A percentile compares a stretch with the other conserved stretches of the same genome.
These are phyloP conservation scores for Starmerella apis DNA, from an alignment of 805 yeast species.

Conservation along the genomic window DNA sequence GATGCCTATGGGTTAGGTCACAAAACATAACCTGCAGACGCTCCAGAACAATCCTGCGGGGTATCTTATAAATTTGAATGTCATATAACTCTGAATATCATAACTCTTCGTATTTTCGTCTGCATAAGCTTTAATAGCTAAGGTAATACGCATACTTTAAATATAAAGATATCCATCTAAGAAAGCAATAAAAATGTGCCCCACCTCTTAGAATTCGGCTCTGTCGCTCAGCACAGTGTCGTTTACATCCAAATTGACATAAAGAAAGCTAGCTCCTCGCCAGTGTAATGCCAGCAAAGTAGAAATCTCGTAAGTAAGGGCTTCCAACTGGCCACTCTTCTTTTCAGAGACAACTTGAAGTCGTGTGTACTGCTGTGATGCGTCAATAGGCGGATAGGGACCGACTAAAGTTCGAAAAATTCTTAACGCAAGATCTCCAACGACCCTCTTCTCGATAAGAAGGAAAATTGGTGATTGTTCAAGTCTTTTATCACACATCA, in stretches of 20 bases:
- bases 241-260: too few relatives aligned
- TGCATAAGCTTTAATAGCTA: too few relatives aligned
- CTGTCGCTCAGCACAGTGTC: too few relatives aligned
- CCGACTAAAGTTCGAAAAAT: background rate
- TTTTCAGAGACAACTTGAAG: background rate
- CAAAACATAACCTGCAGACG: background rate
- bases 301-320: background rate
- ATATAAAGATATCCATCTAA: too few relatives aligned
- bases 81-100: too few relatives aligned
- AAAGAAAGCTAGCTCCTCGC: constrained; percentile 2
- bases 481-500: background rate
- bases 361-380: background rate
- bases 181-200: too few relatives aligned
- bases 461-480: background rate
- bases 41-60: background rate
- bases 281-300: constrained; percentile 4
- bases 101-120: too few relatives aligned
- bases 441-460: constrained; percentile 2
- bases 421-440: background rate
- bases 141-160: background rate
- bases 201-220: too few relatives aligned
- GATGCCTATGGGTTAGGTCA: background rate
- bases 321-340: background rate
- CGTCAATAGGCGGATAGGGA: too few relatives aligned
- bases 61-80: background rate